Conservation (phyloP, 2,329 filamentous ascomycete species). For the Tothia fuscella region DNA sequence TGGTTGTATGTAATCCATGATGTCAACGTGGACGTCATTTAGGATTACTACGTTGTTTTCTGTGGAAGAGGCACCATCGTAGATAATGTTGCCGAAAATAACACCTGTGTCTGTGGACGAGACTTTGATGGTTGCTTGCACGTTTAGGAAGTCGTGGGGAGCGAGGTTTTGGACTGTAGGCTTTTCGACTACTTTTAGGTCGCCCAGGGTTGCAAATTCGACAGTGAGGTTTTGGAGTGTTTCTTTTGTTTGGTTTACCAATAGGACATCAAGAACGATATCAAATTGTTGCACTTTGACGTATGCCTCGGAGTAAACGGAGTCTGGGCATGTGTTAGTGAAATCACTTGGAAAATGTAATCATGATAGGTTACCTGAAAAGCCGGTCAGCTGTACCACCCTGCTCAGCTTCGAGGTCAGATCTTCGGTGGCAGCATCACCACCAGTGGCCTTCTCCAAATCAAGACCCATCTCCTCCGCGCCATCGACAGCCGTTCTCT, state of each 20-base stretch:
- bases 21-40: conserved; percentile 95
- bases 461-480: conserved; percentile 80
- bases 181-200: conserved; percentile 93
- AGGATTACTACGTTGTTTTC: conserved; percentile 96
- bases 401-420: conserved; percentile 87
- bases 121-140: conserved; percentile 97
- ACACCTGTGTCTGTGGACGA: conserved; percentile 96
- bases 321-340: conserved; percentile 32
- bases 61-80: conserved; percentile 82
- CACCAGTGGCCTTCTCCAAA: conserved; percentile 86
- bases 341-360: background rate
- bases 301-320: conserved; percentile 97
- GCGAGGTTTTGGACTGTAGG: conserved; percentile 93
- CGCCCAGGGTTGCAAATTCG: conserved; percentile 95
- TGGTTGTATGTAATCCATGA: conserved; percentile 99
- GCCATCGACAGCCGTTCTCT: conserved; percentile 75
- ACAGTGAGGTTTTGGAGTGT: conserved; percentile 95
- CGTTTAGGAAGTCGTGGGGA: conserved; percentile 93
- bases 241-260: conserved; percentile 95
- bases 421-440: conserved; percentile 73
- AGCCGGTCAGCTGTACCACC: conserved; percentile 93
- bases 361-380: conserved; percentile 54
- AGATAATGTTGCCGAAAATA: conserved; percentile 97
- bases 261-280: conserved; percentile 76
- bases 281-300: conserved; percentile 99